A percentile compares a stretch with the other conserved stretches of the same genome.
Evolutionary conservation across 1,284 basidiomycete genomes (phyloP).

Genomic region (Coniferiporia weirii): DNA sequence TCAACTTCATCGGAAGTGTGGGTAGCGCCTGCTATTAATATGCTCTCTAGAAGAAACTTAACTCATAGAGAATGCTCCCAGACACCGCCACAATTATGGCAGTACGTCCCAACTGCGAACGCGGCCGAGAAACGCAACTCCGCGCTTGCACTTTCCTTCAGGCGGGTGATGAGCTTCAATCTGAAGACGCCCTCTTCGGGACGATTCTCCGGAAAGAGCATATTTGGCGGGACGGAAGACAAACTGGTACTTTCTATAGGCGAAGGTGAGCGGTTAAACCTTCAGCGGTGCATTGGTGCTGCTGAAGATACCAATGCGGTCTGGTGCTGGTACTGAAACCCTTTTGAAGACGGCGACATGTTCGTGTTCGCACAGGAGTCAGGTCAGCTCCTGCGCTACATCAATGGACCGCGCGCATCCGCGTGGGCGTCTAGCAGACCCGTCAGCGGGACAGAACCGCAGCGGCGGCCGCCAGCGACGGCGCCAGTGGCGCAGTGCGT

Average conservation of each 20-base stretch:
- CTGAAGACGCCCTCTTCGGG: conserved; percentile 1
- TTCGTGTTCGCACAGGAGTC: conserved; percentile 8
- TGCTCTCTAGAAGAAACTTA: not conserved
- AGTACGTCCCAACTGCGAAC: conserved; percentile 1
- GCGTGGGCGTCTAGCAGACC: no score
- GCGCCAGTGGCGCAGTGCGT: conserved; percentile 1
- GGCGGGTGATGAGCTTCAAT: conserved; percentile 10
- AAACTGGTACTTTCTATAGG: conserved; percentile 6
- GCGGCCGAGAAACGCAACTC: conserved; percentile 2
- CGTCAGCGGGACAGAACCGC: no score
- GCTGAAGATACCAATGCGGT: not conserved
- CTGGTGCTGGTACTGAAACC: not conserved
- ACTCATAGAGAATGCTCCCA: not conserved
- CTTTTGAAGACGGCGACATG: conserved; percentile 8
- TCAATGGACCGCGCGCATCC: not conserved
- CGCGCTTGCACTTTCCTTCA: conserved; percentile 2
- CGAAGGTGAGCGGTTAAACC: not conserved
- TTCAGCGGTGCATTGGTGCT: not conserved
- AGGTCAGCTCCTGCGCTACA: conserved; percentile 8
- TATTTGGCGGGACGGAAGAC: conserved; percentile 13
- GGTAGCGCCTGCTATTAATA: not conserved
- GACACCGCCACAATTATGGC: conserved; percentile 16
- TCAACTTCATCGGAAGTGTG: conserved; percentile 14
- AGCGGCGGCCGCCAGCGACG: no score
- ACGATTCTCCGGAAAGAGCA: conserved; percentile 8